Evolutionary conservation across 495 filamentous ascomycete species (phyloP).

Genomic region (Durotheca rogersii): DNA sequence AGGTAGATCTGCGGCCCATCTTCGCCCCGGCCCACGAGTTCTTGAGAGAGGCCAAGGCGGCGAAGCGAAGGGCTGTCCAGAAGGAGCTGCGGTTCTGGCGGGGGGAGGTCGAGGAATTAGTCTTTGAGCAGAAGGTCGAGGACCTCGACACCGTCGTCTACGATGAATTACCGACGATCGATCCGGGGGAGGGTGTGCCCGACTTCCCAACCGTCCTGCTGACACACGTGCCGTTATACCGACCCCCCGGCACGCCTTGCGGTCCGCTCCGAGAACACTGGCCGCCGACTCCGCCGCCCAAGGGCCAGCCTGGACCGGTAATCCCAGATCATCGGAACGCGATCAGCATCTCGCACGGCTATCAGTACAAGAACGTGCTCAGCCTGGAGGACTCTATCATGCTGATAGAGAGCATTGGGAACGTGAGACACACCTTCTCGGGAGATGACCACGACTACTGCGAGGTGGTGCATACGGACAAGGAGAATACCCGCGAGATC

Average conservation of each 20-base stretch:
- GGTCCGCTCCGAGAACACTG: slow-evolving; percentile 83
- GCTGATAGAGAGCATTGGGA: slow-evolving; percentile 69
- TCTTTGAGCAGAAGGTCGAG: slow-evolving; percentile 55
- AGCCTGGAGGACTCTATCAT: slow-evolving; percentile 68
- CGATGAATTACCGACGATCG: slow-evolving; percentile 40
- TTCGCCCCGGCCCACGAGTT: slow-evolving; percentile 79
- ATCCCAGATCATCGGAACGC: slow-evolving; percentile 75
- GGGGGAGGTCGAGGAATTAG: slow-evolving; percentile 49
- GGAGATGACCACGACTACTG: slow-evolving; percentile 99
- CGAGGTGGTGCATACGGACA: slow-evolving; percentile 72
- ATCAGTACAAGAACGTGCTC: slow-evolving; percentile 97
- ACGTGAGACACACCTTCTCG: slow-evolving; percentile 80
- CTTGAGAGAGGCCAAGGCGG: slow-evolving; percentile 58
- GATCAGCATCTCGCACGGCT: slow-evolving; percentile 71
- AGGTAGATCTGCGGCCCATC: slow-evolving; percentile 56
- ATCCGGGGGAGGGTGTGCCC: slow-evolving; percentile 40
- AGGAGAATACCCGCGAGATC: slow-evolving; percentile 73
- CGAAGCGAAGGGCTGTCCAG: slow-evolving; percentile 54
- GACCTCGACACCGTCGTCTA: slow-evolving; percentile 47
- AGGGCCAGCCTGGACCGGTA: slow-evolving; percentile 53
- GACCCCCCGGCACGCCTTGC: slow-evolving; percentile 77
- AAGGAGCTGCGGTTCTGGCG: slow-evolving; percentile 55
- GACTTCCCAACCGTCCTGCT: slow-evolving; percentile 83
- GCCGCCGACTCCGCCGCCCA: slow-evolving; percentile 65
- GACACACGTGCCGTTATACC: slow-evolving; percentile 88